Base-by-base conservation (phyloP, 441 rosid genomes). In the Populus hybrid region DNA sequence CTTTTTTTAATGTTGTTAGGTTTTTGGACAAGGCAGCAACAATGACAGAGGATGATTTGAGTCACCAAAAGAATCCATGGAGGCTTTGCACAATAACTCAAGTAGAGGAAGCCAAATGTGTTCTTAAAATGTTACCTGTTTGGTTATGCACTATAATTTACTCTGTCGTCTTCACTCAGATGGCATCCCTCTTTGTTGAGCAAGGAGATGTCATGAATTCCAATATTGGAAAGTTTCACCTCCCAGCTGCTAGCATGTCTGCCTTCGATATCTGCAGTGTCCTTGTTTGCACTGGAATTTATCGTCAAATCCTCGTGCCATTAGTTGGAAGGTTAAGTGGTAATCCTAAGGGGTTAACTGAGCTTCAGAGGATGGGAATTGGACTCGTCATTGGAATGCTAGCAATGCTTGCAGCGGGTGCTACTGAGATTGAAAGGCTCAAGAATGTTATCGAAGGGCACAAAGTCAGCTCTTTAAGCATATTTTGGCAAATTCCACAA, bases 231-330 rank as follows among this genome's bases (percentile, higher is more conserved):
- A 67, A 78, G 28, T 91, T 95, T 71, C 94, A 82, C 78, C 79
- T 95, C 32, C 99, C 98, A 0, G 99, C 99, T 0, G 99, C 99
- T 0, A 93, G 97, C 87, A 93, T 95, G 99, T 92, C 99, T 0
- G 92, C 90, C 10, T 95, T 95, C 53, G 97, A 95, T 40, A 92
- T 95, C 71, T 81, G 84, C 67, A 91, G 98, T 61, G 99, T 95
- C 75, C 88, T 95, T 5, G 67, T 93, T 23, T 89, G 84, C 82
- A 93, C 98, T 0, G 96, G 96, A 69, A 83, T 95, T 10, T 95
- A 92, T 73, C 87, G 94, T 10, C 90, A 80, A 6, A 65, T 90
- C 73, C 89, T 95, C 3, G 86, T 89, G 3, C 97, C 96, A 0
- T 9, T 89, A 24, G 89, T 91, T 0, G 88, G 87, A 57, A 85